phyloP scores from a whole-genome alignment of 345 rosid species.

The Eucalyptus polyanthemos region DNA sequence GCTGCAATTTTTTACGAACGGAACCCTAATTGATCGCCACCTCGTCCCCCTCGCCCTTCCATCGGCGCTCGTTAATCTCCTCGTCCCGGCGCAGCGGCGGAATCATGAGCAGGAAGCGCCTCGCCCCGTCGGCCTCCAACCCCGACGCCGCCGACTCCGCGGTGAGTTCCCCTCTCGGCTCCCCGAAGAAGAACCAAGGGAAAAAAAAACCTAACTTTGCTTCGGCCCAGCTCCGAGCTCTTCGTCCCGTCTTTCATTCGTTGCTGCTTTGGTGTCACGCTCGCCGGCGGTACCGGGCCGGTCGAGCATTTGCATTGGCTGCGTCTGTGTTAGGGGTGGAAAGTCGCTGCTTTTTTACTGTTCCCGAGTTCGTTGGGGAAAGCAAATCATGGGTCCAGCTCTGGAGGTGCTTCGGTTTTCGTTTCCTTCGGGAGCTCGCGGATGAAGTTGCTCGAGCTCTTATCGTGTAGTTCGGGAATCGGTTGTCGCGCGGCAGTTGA shows the following conservation, averaged over 20 bases:
- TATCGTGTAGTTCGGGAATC: not conserved
- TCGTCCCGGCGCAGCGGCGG: not conserved
- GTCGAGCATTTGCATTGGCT: not conserved
- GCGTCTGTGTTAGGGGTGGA: not conserved
- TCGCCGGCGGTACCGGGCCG: not conserved
- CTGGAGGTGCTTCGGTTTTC: not conserved
- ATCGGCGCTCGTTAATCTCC: not conserved
- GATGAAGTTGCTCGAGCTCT: not conserved
- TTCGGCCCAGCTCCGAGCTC: not conserved
- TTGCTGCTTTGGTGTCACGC: not conserved
- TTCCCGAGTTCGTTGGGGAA: not conserved
- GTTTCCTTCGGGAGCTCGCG: not conserved
- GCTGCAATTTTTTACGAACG: not conserved
- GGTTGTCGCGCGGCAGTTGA: rapidly evolving
- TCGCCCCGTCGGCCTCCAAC: slow-evolving; percentile 37
- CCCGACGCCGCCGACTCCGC: slow-evolving; percentile 35
- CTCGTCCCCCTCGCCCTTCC: not conserved
- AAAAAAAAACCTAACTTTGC: not conserved
- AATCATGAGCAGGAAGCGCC: slow-evolving; percentile 65
- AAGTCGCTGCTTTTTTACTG: not conserved
- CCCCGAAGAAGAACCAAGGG: not conserved
- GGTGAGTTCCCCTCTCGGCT: slow-evolving; percentile 24
- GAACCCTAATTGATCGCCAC: not conserved
- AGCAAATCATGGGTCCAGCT: not conserved
- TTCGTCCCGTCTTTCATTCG: not conserved